Evolutionary conservation across 495 filamentous ascomycete genomes (phyloP).

Genomic region (Achaetomiella virescens): DNA sequence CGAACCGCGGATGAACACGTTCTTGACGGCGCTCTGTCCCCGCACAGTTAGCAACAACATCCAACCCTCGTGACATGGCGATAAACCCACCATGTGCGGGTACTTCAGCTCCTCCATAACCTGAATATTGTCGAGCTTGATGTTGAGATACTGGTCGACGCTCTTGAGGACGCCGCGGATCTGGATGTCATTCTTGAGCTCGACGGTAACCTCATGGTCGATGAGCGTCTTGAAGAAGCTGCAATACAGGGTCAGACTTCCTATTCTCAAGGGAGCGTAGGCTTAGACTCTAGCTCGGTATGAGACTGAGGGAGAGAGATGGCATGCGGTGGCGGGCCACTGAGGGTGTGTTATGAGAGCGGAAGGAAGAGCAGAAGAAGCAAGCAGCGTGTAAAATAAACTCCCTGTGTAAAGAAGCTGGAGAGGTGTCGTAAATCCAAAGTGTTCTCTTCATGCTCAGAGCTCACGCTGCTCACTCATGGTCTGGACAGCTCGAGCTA

Average conservation of each 20-base stretch:
- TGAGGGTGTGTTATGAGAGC: too few relatives aligned
- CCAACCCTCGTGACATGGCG: neutral
- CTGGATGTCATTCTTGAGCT: constrained; percentile 98
- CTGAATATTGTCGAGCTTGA: constrained; percentile 92
- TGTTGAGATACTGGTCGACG: constrained; percentile 98
- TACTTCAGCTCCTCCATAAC: constrained; percentile 88
- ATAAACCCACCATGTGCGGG: constrained; percentile 67
- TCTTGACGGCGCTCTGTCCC: constrained; percentile 72
- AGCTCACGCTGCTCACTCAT: too few relatives aligned
- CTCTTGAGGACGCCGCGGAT: constrained; percentile 92
- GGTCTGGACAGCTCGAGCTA: too few relatives aligned
- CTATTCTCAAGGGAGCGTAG: too few relatives aligned
- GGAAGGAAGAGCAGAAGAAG: too few relatives aligned
- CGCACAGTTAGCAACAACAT: neutral
- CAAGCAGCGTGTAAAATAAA: too few relatives aligned
- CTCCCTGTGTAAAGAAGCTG: too few relatives aligned
- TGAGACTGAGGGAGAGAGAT: too few relatives aligned
- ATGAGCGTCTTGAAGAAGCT: constrained; percentile 99
- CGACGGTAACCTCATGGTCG: constrained; percentile 90
- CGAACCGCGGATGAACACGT: constrained; percentile 94
- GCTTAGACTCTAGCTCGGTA: too few relatives aligned
- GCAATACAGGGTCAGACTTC: neutral
- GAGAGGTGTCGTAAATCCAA: too few relatives aligned
- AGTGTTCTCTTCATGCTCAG: too few relatives aligned
- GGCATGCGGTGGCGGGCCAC: too few relatives aligned